These are phyloP conservation scores for Aspergillus texensis DNA, from an alignment of 2,329 filamentous ascomycete species.

Conservation along the genomic window DNA sequence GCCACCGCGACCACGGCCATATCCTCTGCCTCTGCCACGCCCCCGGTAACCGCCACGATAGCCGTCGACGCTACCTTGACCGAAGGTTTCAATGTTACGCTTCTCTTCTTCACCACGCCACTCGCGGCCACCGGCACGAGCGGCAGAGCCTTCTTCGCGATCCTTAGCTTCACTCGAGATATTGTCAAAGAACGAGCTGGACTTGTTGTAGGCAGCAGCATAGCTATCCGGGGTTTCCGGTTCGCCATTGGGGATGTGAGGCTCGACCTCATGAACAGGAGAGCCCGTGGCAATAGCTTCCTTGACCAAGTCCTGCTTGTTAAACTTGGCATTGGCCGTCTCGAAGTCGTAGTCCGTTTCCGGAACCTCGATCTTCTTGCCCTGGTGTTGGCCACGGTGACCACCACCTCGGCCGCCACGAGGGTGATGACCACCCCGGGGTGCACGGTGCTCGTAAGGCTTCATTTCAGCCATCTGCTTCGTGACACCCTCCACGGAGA, in stretches of 20 bases:
- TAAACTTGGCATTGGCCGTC: slow-evolving; percentile 82
- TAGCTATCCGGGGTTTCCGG: slow-evolving; percentile 39
- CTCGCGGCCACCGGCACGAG: slow-evolving; percentile 76
- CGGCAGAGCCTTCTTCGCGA: slow-evolving; percentile 69
- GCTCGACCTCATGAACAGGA: slow-evolving; percentile 59
- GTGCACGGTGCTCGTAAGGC: slow-evolving; percentile 42
- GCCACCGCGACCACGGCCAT: slow-evolving; percentile 51
- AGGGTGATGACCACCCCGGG: slow-evolving; percentile 42
- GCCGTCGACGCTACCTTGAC: slow-evolving; percentile 91
- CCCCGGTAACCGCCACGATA: slow-evolving; percentile 80
- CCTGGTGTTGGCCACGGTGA: slow-evolving; percentile 46
- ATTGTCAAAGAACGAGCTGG: slow-evolving; percentile 94
- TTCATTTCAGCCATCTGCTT: slow-evolving; percentile 51
- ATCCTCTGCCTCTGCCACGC: slow-evolving; percentile 53
- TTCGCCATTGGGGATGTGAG: slow-evolving; percentile 50
- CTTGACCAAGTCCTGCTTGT: slow-evolving; percentile 83
- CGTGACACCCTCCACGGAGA: slow-evolving; percentile 45
- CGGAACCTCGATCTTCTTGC: slow-evolving; percentile 81
- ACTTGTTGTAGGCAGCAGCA: slow-evolving; percentile 76
- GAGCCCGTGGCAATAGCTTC: slow-evolving; percentile 81
- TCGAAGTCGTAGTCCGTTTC: slow-evolving; percentile 92
- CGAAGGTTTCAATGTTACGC: slow-evolving; percentile 97
- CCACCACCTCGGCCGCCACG: slow-evolving; percentile 51
- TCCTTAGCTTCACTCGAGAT: slow-evolving; percentile 94
- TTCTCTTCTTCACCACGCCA: slow-evolving; percentile 92